Base-by-base conservation (phyloP, 495 filamentous ascomycete genomes). In the Immersiella caudata region DNA sequence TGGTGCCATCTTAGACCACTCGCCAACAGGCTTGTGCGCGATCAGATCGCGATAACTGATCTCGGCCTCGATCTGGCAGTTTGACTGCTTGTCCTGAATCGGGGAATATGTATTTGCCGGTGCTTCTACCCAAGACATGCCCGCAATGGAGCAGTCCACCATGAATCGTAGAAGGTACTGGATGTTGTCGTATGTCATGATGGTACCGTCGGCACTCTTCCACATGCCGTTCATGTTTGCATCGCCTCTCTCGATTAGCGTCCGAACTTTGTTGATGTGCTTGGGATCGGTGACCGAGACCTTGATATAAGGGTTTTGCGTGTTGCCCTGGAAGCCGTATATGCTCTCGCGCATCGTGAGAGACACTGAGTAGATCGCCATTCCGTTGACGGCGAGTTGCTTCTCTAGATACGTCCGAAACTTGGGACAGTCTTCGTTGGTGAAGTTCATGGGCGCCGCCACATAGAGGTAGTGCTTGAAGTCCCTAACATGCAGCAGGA, bases 1-100 rank as follows among this genome's bases (percentile, higher is more conserved):
- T 0, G 95, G 95, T 0, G 95, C 96, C 92, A 99, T 98, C 79
- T 97, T 99, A 11, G 92, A 92, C 92, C 95, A 99, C 75, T 98
- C 95, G 4, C 94, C 95, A 65, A 91, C 90, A n/a, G 92, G 87
- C 25, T 91, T 84, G 75, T 98, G 94, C 7, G 95, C 88, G 66
- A 97, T 90, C 46, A 99, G 79, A 72, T 97, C 88, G 65, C 79
- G 80, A 71, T 93, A 97, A 78, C 90, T 88, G 21, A 95, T 84
- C 46, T 85, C 80, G 25, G 96, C 95, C 76, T 99, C 95, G 66
- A 99, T 94, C 76, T 99, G 95, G 72, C 95, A 98, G 70, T 90
- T 97, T 18, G 94, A 97, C 27, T 94, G 87, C 60, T 87, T 84
- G 58, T 92, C 83, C 57, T 78, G 67, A 22, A 96, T 77, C 64